These are phyloP conservation scores for Apiotrichum mycotoxinovorans DNA, from an alignment of 1,284 basidiomycete species.

Conservation along the genomic window DNA sequence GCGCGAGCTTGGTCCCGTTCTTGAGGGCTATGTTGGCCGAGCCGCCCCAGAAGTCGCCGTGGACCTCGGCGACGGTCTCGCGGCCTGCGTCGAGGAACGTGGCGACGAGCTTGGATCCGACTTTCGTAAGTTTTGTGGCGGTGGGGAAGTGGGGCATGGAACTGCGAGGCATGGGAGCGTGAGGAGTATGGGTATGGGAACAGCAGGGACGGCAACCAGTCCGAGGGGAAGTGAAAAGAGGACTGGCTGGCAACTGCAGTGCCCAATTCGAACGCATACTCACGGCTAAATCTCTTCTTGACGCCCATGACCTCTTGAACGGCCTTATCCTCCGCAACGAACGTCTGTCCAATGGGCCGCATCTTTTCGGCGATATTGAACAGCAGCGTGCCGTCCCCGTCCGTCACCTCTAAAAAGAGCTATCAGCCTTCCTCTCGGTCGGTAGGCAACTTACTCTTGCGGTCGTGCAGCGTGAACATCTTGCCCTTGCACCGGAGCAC, in stretches of 20 bases:
- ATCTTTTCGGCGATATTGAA: conserved; percentile 10
- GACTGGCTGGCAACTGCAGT: neutral
- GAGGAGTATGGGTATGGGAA: too few relatives aligned
- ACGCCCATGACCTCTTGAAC: conserved; percentile 2
- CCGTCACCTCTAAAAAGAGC: conserved; percentile 5
- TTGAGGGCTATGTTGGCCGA: conserved; percentile 6
- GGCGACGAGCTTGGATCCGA: conserved; percentile 6
- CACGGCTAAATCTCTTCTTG: conserved; percentile 2
- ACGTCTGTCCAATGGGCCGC: neutral
- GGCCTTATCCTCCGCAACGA: neutral
- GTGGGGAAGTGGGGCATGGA: neutral
- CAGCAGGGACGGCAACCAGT: neutral
- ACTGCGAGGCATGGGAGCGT: too few relatives aligned
- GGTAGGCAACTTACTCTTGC: conserved; percentile 11
- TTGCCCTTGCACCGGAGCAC: conserved; percentile 8
- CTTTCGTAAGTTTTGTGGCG: neutral
- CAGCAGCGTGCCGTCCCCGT: conserved; percentile 9
- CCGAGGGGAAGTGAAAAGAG: neutral
- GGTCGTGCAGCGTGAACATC: conserved; percentile 7
- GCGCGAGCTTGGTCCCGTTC: conserved; percentile 7
- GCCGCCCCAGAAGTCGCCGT: conserved; percentile 13
- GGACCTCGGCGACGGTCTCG: neutral
- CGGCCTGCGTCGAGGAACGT: neutral
- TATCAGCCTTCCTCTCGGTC: neutral
- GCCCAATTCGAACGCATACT: neutral